phyloP scores from a whole-genome alignment of 805 yeast genomes.

The Lipomyces spencermartinsiae region DNA sequence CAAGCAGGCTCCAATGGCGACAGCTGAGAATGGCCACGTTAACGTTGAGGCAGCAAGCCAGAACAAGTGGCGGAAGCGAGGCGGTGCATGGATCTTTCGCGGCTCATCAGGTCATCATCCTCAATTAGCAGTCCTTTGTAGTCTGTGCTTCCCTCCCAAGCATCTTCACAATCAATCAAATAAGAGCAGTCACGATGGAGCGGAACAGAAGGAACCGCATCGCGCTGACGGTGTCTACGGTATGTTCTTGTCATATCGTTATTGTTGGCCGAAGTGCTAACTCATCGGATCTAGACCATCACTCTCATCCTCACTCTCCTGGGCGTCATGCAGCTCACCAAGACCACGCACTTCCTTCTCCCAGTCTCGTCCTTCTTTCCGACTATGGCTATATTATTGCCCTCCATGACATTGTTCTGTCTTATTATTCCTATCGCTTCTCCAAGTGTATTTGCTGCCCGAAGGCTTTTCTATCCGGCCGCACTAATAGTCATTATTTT shows the following conservation, averaged over 20 bases:
- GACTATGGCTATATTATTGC: conserved; percentile 26
- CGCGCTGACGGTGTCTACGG: conserved; percentile 2
- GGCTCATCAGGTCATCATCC: too few relatives aligned
- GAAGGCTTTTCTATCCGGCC: conserved; percentile 25
- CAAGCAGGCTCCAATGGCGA: too few relatives aligned
- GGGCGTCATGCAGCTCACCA: conserved; percentile 36
- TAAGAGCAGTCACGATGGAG: conserved; percentile 4
- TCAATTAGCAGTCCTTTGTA: too few relatives aligned
- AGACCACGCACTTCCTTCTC: conserved; percentile 29
- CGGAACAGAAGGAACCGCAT: background rate
- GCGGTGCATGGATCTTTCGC: too few relatives aligned
- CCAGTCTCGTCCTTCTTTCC: conserved; percentile 29
- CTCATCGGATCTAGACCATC: conserved; percentile 15
- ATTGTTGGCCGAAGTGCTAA: background rate
- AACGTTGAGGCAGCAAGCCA: too few relatives aligned
- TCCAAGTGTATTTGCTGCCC: conserved; percentile 23
- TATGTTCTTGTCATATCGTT: background rate
- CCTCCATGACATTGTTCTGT: conserved; percentile 19
- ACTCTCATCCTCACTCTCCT: conserved; percentile 31
- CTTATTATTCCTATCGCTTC: conserved; percentile 26
- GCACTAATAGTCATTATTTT: conserved; percentile 20
- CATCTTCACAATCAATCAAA: too few relatives aligned
- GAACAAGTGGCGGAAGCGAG: too few relatives aligned
- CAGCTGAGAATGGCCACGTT: too few relatives aligned
- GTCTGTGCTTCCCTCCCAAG: background rate